Conservation (phyloP, 2,329 filamentous ascomycete species). For the Apiospora kogelbergensis region DNA sequence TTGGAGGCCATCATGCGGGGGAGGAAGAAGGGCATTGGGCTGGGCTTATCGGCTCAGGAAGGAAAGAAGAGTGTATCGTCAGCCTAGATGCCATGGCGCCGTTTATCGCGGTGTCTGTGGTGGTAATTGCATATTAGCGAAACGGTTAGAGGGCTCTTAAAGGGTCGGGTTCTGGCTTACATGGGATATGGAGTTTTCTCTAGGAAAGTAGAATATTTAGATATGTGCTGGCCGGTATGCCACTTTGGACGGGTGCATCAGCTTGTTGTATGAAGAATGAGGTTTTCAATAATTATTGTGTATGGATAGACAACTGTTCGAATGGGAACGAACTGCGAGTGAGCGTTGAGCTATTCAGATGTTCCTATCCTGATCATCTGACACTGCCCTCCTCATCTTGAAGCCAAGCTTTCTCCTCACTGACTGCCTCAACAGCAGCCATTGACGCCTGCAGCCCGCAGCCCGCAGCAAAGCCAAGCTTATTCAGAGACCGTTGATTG, state of each 20-base stretch:
- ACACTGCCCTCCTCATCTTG: no score
- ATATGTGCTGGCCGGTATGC: background rate
- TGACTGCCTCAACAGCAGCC: no score
- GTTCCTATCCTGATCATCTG: no score
- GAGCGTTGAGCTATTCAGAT: background rate
- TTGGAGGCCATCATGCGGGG: conserved; percentile 68
- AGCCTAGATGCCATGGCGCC: background rate
- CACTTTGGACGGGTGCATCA: background rate
- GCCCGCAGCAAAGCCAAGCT: background rate
- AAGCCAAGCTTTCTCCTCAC: background rate
- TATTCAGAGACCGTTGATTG: background rate
- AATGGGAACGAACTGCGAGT: background rate
- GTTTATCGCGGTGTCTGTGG: background rate
- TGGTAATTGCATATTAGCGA: background rate
- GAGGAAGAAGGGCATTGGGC: conserved; percentile 70
- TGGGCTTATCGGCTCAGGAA: conserved; percentile 25
- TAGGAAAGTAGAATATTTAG: background rate
- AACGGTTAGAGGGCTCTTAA: background rate
- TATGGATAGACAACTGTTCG: background rate
- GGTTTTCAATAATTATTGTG: background rate
- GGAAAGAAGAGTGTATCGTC: background rate
- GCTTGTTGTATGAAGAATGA: background rate
- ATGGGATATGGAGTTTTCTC: background rate
- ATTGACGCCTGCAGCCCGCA: background rate
- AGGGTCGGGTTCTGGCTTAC: background rate